A percentile compares a stretch with the other conserved stretches of the same genome.
Conservation (phyloP, 495 filamentous ascomycete species). For the Antarctomyces pellizariae region DNA sequence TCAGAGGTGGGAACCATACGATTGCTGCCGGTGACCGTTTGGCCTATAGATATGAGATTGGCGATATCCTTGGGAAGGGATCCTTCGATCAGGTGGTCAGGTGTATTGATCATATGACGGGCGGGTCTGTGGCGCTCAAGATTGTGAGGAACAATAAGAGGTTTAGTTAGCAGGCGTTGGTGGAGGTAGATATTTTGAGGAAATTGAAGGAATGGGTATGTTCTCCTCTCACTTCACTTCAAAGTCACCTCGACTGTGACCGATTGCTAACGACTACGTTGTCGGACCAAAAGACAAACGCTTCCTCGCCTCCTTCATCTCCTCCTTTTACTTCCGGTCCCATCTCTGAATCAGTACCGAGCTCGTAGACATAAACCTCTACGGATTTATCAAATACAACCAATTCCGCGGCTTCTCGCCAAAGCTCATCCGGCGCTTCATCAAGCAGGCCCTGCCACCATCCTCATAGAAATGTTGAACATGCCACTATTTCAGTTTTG, state of each 20-base stretch:
- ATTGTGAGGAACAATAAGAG: constrained; percentile 99
- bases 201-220: constrained; percentile 92
- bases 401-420: constrained; percentile 87
- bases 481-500: no score
- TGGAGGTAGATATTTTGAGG: constrained; percentile 92
- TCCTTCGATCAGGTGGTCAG: constrained; percentile 94
- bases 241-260: no score
- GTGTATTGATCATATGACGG: constrained; percentile 93
- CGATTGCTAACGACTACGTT: constrained; percentile 15
- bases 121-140: constrained; percentile 76
- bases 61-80: constrained; percentile 87
- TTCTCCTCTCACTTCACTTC: background rate
- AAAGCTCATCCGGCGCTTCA: constrained; percentile 81
- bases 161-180: constrained; percentile 94
- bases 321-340: constrained; percentile 94
- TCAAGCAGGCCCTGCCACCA: constrained; percentile 87
- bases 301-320: constrained; percentile 88
- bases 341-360: constrained; percentile 98
- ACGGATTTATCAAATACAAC: constrained; percentile 96
- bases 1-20: constrained; percentile 85
- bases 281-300: constrained; percentile 79
- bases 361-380: constrained; percentile 92
- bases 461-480: no score
- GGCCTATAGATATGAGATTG: constrained; percentile 84
- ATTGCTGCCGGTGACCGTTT: constrained; percentile 86